Evolutionary conservation across 2,329 filamentous ascomycete genomes (phyloP).

Genomic region (Aureobasidium pullulans): DNA sequence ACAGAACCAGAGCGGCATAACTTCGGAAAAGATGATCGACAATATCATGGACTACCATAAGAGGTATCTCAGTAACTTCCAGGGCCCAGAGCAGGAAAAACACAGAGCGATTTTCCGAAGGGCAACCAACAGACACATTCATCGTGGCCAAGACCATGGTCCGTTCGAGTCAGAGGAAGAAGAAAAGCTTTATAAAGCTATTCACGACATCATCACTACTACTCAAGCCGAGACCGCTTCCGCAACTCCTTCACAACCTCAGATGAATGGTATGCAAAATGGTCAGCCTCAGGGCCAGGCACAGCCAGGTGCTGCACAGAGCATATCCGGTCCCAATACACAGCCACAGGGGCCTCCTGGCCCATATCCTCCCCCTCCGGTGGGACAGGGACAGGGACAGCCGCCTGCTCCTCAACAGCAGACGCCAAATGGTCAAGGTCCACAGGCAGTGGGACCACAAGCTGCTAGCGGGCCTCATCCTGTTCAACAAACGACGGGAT

Average conservation of each 20-base stretch:
- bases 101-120: slow-evolving; percentile 16
- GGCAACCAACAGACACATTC: slow-evolving; percentile 16
- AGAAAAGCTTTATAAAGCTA: slow-evolving; percentile 15
- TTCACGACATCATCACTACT: slow-evolving; percentile 15
- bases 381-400: neutral
- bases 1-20: slow-evolving; percentile 15
- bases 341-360: neutral
- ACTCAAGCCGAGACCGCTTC: slow-evolving; percentile 12
- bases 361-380: neutral
- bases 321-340: neutral
- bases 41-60: slow-evolving; percentile 18
- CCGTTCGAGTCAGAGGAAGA: slow-evolving; percentile 16
- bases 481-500: neutral
- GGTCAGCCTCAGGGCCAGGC: neutral
- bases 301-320: neutral
- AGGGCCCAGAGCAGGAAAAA: slow-evolving; percentile 16
- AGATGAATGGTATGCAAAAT: neutral
- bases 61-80: slow-evolving; percentile 14
- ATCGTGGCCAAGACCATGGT: slow-evolving; percentile 15
- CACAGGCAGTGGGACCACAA: neutral
- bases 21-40: slow-evolving; percentile 16
- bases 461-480: neutral
- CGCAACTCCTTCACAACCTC: neutral
- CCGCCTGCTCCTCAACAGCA: slow-evolving; percentile 3
- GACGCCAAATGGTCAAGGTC: neutral